Conservation (phyloP, 202 grass and related monocot species). For the Alloteropsis angusta region DNA sequence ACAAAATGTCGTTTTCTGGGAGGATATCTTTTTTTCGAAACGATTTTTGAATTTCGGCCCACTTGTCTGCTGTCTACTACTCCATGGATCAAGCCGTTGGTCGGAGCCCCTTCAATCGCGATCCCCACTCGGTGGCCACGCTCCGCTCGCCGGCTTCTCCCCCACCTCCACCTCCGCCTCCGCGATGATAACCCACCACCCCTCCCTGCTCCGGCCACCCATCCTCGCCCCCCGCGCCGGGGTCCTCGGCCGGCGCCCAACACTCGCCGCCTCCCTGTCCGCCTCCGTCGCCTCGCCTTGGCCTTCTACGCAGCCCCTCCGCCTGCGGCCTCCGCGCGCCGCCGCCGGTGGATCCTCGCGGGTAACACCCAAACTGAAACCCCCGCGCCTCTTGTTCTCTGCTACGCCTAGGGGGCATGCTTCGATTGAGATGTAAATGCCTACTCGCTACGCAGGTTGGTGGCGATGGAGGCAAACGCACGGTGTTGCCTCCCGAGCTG, state of each 20-base stretch:
- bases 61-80: not conserved
- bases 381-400: not conserved
- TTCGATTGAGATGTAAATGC: constrained; percentile 7
- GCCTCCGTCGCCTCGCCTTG: not conserved
- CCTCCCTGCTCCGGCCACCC: constrained; percentile 17
- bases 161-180: not conserved
- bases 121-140: not conserved
- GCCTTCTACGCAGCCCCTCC: not conserved
- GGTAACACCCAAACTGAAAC: constrained; percentile 20
- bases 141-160: constrained; percentile 7
- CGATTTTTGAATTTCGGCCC: not conserved
- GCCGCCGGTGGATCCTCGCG: constrained; percentile 9
- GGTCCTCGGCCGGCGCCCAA: not conserved
- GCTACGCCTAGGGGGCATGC: not conserved
- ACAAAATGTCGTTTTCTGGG: not conserved
- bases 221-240: not conserved
- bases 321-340: constrained; percentile 16
- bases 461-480: constrained; percentile 24
- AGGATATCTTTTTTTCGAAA: not conserved
- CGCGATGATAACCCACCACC: constrained; percentile 33
- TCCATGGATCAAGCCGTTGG: not conserved
- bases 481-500: constrained; percentile 11
- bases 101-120: not conserved
- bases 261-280: not conserved
- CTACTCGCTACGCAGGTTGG: constrained; percentile 30